A percentile compares a stretch with the other conserved stretches of the same genome.
Evolutionary conservation across 208 protist species (phyloP).

Genomic region (Trichomonas vaginalis): DNA sequence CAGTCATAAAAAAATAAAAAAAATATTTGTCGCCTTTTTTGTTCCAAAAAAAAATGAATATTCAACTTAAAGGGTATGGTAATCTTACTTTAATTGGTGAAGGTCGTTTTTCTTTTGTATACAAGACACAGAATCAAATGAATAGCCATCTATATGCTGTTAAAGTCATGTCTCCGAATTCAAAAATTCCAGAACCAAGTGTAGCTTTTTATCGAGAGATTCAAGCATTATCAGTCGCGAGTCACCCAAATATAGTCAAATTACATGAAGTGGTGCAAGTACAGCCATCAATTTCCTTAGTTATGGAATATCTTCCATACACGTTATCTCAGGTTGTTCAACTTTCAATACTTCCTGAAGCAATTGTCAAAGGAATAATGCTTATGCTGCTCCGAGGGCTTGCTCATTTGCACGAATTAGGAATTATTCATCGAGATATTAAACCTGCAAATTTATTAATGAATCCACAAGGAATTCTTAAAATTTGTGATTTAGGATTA

Average conservation of each 20-base stretch:
- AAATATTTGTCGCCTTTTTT: no score
- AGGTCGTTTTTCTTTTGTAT: constrained; percentile 6
- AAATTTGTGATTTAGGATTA: background rate
- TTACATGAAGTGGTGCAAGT: background rate
- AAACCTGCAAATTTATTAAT: background rate
- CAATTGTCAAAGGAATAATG: background rate
- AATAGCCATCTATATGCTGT: background rate
- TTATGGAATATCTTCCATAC: constrained; percentile 19
- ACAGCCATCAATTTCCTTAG: background rate
- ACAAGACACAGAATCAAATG: background rate
- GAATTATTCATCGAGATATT: background rate
- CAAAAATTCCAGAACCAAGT: constrained; percentile 14
- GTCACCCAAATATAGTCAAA: constrained; percentile 10
- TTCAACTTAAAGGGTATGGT: constrained; percentile 2
- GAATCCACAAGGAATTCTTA: background rate
- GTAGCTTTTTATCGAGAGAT: background rate
- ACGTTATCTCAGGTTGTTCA: constrained; percentile 1
- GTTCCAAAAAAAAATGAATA: constrained; percentile 11
- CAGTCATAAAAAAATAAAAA: no score
- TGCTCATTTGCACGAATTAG: background rate
- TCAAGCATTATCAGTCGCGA: background rate
- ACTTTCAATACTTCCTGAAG: background rate
- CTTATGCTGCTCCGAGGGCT: background rate
- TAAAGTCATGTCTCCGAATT: constrained; percentile 14
- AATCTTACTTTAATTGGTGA: background rate